Evolutionary conservation across 225 moss, liverwort and hornwort genomes (phyloP), one percentile per base, ranked within the genome.

Genomic region (Physcomitrium patens): DNA sequence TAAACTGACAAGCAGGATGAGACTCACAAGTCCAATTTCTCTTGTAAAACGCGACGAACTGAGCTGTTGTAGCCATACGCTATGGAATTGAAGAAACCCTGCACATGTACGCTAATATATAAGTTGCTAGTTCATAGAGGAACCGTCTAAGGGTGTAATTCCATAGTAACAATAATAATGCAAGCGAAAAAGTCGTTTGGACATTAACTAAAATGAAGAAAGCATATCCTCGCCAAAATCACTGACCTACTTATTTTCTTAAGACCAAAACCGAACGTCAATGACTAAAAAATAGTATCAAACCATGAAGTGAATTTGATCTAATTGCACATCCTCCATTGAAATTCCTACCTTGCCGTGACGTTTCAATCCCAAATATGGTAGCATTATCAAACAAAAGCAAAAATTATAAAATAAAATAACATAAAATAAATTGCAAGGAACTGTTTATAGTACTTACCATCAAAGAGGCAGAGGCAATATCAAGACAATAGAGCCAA

Each of bases 41-140:
- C 91, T 41, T 86, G 79, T 55, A 91, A 84, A 31, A 86, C 84
- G 28, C 86, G 86, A 63, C 91, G 86, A 69, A 91, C 91, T 20
- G 91, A 86, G 62, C 86, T 73, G 62, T 91, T 91, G 20, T 88
- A 78, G 60, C 91, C 91, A 65, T 91, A 91, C 17, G 91, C 91
- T 71, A 91, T 84, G 31, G 91, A 86, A 70, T 91, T 91, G 81
- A 91, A 91, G 37, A 91, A 86, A 58, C 91, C 91, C 90, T 90
- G 81, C 75, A 76, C 42, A 20, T 28, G 10, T 13, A 15, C 15
- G 8, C 24, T 41, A 68, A 60, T 53, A 49, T 15, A 60, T 61
- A 51, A 76, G 54, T 43, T 71, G 18, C 27, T 23, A 62, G 60
- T 15, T 48, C 60, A 42, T 22, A 50, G 15, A 52, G 8, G 3